These are phyloP conservation scores for Acarospora socialis DNA, from an alignment of 2,329 filamentous ascomycete genomes.

Conservation along the genomic window DNA sequence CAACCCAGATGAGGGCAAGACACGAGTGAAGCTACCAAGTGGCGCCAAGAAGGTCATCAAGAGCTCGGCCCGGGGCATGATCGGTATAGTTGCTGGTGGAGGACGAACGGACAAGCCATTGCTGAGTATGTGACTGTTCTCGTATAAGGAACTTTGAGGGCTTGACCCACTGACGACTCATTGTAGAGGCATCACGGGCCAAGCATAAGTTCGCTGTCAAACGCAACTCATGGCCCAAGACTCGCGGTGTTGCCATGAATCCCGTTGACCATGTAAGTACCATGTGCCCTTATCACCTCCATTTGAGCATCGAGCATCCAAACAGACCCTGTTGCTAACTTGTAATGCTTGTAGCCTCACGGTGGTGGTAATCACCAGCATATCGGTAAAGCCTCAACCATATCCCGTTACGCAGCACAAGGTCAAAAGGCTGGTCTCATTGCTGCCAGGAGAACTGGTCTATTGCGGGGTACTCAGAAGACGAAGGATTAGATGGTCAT, in stretches of 20 bases:
- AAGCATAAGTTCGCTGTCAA: slow-evolving; percentile 99
- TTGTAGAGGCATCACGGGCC: slow-evolving; percentile 86
- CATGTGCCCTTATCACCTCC: slow-evolving; percentile 2
- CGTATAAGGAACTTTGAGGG: neutral
- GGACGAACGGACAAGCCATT: slow-evolving; percentile 99
- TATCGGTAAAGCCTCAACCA: slow-evolving; percentile 99
- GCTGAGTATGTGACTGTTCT: slow-evolving; percentile 48
- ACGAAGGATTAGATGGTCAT: slow-evolving; percentile 96
- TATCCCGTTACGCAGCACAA: slow-evolving; percentile 91
- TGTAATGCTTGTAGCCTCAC: slow-evolving; percentile 46
- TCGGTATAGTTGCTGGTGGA: slow-evolving; percentile 98
- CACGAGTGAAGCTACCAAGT: slow-evolving; percentile 96
- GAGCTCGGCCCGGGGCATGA: slow-evolving; percentile 90
- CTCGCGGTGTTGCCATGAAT: slow-evolving; percentile 99
- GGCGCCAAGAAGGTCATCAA: slow-evolving; percentile 98
- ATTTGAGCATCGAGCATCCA: neutral
- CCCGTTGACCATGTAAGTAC: slow-evolving; percentile 78
- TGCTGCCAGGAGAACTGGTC: slow-evolving; percentile 97
- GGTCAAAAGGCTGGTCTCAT: slow-evolving; percentile 99
- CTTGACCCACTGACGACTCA: slow-evolving; percentile 26
- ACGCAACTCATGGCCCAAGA: slow-evolving; percentile 99
- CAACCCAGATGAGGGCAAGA: slow-evolving; percentile 99
- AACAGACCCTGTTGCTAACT: slow-evolving; percentile 1
- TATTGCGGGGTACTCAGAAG: slow-evolving; percentile 99
- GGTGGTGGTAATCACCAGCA: slow-evolving; percentile 99